Evolutionary conservation across 768 basidiomycete genomes (phyloP).

Genomic region (Pleurotus djamor): DNA sequence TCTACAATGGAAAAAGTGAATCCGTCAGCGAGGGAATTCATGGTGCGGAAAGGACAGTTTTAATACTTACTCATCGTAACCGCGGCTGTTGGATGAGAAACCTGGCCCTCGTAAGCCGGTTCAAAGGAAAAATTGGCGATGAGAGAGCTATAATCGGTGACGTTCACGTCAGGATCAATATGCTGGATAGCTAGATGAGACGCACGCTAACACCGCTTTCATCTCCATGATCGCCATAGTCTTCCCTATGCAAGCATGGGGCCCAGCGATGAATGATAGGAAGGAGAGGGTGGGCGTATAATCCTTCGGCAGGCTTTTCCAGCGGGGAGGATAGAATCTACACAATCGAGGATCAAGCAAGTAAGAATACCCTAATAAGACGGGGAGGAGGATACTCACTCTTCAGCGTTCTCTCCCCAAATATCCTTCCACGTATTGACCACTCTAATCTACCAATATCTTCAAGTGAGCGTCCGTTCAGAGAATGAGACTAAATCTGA

Average conservation of each 20-base stretch:
- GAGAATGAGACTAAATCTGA: no score
- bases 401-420: conserved; percentile 52
- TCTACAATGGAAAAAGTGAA: conserved; percentile 20
- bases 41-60: not conserved
- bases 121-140: conserved; percentile 43
- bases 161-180: no score
- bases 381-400: conserved; percentile 27
- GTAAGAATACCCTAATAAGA: no score
- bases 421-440: conserved; percentile 47
- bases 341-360: not conserved
- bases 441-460: conserved; percentile 52
- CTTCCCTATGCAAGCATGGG: conserved; percentile 45
- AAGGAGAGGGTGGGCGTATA: conserved; percentile 34
- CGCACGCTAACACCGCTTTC: conserved; percentile 42
- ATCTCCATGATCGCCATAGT: conserved; percentile 48
- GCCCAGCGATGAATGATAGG: conserved; percentile 41
- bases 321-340: conserved; percentile 46
- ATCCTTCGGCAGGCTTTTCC: conserved; percentile 35
- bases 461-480: no score
- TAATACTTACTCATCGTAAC: conserved; percentile 49
- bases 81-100: conserved; percentile 37
- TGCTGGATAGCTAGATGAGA: no score
- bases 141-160: no score
- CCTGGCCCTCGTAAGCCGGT: conserved; percentile 38
- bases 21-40: no score